phyloP scores from a whole-genome alignment of 2,329 filamentous ascomycete species.

The Pseudocercospora fuligena region DNA sequence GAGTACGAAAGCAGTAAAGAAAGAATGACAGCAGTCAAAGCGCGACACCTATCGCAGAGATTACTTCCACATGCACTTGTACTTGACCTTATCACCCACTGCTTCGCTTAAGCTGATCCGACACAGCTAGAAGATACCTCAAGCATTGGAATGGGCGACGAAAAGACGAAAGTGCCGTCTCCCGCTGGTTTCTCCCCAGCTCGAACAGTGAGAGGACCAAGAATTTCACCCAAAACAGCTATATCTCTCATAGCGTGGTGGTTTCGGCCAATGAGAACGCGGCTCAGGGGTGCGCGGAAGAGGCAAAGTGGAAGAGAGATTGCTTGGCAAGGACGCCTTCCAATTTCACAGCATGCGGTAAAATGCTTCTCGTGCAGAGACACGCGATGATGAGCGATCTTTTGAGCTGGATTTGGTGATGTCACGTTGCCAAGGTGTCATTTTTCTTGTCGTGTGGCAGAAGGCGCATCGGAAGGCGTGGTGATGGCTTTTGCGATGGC shows the following conservation, averaged over 20 bases:
- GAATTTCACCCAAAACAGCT: not conserved
- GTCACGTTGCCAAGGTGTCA: too few species aligned
- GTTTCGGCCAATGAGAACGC: not conserved
- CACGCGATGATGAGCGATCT: not conserved
- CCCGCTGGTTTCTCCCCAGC: not conserved
- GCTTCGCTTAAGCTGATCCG: not conserved
- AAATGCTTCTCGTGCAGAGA: not conserved
- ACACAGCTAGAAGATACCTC: not conserved
- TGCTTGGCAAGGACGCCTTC: not conserved
- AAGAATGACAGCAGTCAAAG: not conserved
- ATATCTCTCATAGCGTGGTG: not conserved
- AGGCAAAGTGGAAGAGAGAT: not conserved
- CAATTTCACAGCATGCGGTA: not conserved
- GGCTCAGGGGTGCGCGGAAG: not conserved
- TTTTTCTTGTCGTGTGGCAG: too few species aligned
- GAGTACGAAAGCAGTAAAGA: constrained; percentile 1
- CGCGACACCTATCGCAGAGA: not conserved
- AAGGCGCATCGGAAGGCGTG: too few species aligned
- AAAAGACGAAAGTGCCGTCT: not conserved
- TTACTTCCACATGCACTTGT: not conserved
- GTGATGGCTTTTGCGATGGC: not conserved
- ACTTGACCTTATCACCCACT: constrained; percentile 3
- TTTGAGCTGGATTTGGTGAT: too few species aligned
- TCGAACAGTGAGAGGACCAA: constrained; percentile 2
- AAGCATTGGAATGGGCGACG: not conserved